Evolutionary conservation across 805 yeast genomes (phyloP).

Genomic region (Blastobotrys attinorum): DNA sequence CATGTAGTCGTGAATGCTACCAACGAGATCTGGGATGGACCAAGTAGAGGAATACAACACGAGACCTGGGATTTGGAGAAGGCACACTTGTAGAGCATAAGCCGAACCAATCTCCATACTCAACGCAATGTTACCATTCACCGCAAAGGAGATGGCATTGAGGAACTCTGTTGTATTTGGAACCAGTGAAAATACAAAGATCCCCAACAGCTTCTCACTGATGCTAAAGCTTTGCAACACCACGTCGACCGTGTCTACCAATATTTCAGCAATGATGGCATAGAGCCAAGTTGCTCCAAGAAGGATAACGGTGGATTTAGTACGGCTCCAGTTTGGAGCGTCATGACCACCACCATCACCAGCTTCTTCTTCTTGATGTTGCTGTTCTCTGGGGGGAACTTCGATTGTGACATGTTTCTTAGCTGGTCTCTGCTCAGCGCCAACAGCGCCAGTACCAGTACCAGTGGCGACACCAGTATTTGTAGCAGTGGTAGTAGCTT

Average conservation of each 20-base stretch:
- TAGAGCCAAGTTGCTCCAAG: constrained; percentile 79
- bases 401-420: constrained; percentile 5
- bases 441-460: background rate
- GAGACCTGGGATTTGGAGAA: constrained; percentile 86
- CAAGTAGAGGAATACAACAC: constrained; percentile 71
- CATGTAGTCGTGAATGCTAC: constrained; percentile 26
- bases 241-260: constrained; percentile 87
- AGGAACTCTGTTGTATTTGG: constrained; percentile 96
- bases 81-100: constrained; percentile 90
- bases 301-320: constrained; percentile 73
- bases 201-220: constrained; percentile 83
- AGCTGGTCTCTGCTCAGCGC: background rate
- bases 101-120: constrained; percentile 98
- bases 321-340: constrained; percentile 94
- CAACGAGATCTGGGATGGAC: constrained; percentile 31
- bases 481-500: no score
- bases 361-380: constrained; percentile 4
- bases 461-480: background rate
- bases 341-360: constrained; percentile 74
- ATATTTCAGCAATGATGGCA: constrained; percentile 88
- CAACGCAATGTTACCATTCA: constrained; percentile 90
- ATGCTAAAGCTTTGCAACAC: constrained; percentile 74
- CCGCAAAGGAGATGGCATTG: constrained; percentile 94
- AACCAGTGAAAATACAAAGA: constrained; percentile 90
- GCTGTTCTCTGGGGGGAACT: background rate